Conservation (phyloP, 192 early-diverging fungal genomes). For the Coemansia sp. region DNA sequence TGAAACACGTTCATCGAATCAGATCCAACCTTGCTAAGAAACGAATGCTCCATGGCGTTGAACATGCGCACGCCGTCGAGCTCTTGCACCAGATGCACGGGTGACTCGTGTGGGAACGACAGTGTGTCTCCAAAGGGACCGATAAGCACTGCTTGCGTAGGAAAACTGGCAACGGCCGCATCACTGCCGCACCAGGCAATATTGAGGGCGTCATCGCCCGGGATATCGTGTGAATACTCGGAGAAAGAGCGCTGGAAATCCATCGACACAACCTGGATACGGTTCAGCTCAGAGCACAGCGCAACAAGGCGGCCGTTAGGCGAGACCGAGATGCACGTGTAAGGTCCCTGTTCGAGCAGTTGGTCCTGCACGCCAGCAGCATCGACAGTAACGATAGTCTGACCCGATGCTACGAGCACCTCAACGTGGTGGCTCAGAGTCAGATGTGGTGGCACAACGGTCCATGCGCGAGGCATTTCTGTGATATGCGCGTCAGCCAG, state of each 20-base stretch:
- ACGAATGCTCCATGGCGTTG: conserved; percentile 76
- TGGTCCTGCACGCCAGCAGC: conserved; percentile 72
- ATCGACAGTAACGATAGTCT: conserved; percentile 84
- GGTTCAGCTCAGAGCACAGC: conserved; percentile 72
- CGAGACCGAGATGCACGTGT: conserved; percentile 82
- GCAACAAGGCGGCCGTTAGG: conserved; percentile 94
- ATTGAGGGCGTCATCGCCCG: conserved; percentile 4
- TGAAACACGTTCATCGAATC: conserved; percentile 68
- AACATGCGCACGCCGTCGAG: conserved; percentile 91
- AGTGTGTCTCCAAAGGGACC: conserved; percentile 85
- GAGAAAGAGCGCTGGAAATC: conserved; percentile 94
- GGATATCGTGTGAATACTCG: conserved; percentile 64
- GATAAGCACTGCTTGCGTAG: conserved; percentile 78
- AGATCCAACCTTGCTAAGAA: conserved; percentile 73
- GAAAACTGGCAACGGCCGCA: conserved; percentile 85
- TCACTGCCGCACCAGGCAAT: conserved; percentile 88
- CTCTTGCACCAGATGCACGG: conserved; percentile 83
- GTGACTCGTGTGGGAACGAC: conserved; percentile 65
- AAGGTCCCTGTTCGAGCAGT: conserved; percentile 86
- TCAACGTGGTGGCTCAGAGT: conserved; percentile 88
- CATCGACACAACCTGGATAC: conserved; percentile 88
- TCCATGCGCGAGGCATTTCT: conserved; percentile 79
- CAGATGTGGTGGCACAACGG: conserved; percentile 82
- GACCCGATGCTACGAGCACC: conserved; percentile 72
- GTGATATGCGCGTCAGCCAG: conserved; percentile 71